Percentiles rank a stretch among this genome's conserved stretches.
phyloP scores from a whole-genome alignment of 768 basidiomycete genomes.

The Pleurotus tuber-regium region DNA sequence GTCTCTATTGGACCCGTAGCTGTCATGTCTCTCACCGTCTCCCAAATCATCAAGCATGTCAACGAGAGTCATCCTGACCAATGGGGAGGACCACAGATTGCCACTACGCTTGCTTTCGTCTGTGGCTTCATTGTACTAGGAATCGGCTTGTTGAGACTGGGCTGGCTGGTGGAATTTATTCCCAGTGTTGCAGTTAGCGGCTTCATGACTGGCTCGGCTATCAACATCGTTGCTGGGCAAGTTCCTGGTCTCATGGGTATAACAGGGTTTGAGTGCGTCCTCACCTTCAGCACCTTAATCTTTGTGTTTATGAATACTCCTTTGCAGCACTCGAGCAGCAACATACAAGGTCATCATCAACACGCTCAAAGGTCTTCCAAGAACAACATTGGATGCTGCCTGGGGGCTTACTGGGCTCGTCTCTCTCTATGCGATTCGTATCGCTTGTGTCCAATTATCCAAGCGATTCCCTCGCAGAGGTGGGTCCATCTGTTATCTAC shows the following conservation, averaged over 20 bases:
- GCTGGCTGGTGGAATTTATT: constrained; percentile 96
- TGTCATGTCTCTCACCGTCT: constrained; percentile 90
- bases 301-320: constrained; percentile 9
- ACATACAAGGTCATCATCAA: constrained; percentile 92
- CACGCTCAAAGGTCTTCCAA: constrained; percentile 78
- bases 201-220: constrained; percentile 98
- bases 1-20: constrained; percentile 99
- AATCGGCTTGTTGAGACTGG: constrained; percentile 85
- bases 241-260: constrained; percentile 90
- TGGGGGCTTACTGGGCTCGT: constrained; percentile 81
- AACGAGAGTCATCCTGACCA: constrained; percentile 47
- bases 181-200: constrained; percentile 81
- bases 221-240: constrained; percentile 87
- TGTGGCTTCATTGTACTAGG: constrained; percentile 90
- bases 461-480: constrained; percentile 62
- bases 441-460: constrained; percentile 45
- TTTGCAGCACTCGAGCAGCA: constrained; percentile 72
- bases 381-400: constrained; percentile 78
- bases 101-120: constrained; percentile 79
- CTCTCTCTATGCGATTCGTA: constrained; percentile 67
- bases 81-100: constrained; percentile 74
- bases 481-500: constrained; percentile 24
- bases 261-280: constrained; percentile 74
- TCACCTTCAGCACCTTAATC: background rate
- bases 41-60: constrained; percentile 76